Conservation (phyloP, 352 stramenopile genomes). For the Phytophthora nicotianae region DNA sequence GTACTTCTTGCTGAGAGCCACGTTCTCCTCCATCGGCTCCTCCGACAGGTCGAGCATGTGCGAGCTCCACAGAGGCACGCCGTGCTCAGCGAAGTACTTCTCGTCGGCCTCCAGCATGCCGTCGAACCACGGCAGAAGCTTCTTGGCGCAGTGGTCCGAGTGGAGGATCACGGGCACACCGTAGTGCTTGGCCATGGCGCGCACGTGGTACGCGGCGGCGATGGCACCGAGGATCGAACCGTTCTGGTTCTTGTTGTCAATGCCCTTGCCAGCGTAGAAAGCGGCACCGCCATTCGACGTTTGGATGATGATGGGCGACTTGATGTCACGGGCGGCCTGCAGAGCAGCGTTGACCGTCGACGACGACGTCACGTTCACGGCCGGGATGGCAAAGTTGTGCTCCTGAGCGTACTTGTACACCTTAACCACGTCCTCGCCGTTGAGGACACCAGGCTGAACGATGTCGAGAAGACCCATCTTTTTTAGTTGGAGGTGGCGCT, state of each 20-base stretch:
- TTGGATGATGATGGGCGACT: slow-evolving; percentile 98
- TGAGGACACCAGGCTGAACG: slow-evolving; percentile 85
- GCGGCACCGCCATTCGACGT: slow-evolving; percentile 97
- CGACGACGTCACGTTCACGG: slow-evolving; percentile 97
- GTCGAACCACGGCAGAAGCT: slow-evolving; percentile 98
- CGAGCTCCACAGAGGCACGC: slow-evolving; percentile 96
- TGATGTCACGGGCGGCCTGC: slow-evolving; percentile 95
- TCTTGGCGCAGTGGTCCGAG: slow-evolving; percentile 99
- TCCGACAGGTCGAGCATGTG: slow-evolving; percentile 99
- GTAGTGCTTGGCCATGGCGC: slow-evolving; percentile 97
- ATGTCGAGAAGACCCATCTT: slow-evolving; percentile 87
- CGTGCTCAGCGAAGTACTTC: slow-evolving; percentile 95
- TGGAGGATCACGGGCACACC: slow-evolving; percentile 96
- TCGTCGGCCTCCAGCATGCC: slow-evolving; percentile 96
- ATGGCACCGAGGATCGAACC: slow-evolving; percentile 75
- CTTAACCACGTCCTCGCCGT: slow-evolving; percentile 87
- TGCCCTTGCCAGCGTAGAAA: slow-evolving; percentile 92
- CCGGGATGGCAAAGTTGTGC: slow-evolving; percentile 97
- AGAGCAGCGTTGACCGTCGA: slow-evolving; percentile 97
- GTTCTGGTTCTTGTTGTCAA: slow-evolving; percentile 93
- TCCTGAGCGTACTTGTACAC: slow-evolving; percentile 94
- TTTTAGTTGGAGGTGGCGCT: slow-evolving; percentile 15
- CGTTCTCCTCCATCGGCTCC: slow-evolving; percentile 98
- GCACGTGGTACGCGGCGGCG: slow-evolving; percentile 95
- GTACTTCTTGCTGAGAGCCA: slow-evolving; percentile 97